Percentiles rank a stretch among this genome's conserved stretches.
These are phyloP conservation scores for Aspergillus hortae DNA, from an alignment of 2,329 filamentous ascomycete species.

Conservation along the genomic window DNA sequence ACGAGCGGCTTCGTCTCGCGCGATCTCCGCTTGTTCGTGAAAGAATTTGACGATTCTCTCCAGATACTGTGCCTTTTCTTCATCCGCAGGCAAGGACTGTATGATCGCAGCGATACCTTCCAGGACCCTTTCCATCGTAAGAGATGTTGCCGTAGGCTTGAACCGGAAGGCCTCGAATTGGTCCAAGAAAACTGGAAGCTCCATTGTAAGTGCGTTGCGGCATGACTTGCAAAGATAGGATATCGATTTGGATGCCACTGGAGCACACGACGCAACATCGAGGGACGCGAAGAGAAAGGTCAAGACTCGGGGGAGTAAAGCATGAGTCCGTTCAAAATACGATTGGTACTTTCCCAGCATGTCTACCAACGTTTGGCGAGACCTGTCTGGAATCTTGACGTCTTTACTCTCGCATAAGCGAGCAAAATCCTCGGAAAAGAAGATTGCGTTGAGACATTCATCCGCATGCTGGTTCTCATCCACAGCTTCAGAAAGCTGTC, in stretches of 20 bases:
- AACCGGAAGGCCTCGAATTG: constrained; percentile 39
- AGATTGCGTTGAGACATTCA: constrained; percentile 38
- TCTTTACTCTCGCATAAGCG: constrained; percentile 29
- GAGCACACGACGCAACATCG: constrained; percentile 38
- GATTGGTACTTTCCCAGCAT: constrained; percentile 43
- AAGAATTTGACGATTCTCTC: constrained; percentile 38
- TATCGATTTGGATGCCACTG: constrained; percentile 42
- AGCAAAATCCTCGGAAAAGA: constrained; percentile 36
- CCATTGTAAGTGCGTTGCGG: constrained; percentile 36
- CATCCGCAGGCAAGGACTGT: constrained; percentile 37
- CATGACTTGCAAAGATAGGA: constrained; percentile 43
- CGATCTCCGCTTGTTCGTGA: constrained; percentile 31
- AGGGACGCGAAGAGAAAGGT: constrained; percentile 46
- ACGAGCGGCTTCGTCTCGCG: constrained; percentile 27
- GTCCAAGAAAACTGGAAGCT: constrained; percentile 42
- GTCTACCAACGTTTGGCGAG: constrained; percentile 41
- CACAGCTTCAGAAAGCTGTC: constrained; percentile 43
- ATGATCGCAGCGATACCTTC: constrained; percentile 45
- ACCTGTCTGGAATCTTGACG: constrained; percentile 31
- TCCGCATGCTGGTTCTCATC: constrained; percentile 43
- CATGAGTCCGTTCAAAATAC: constrained; percentile 43
- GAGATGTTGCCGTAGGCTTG: constrained; percentile 33
- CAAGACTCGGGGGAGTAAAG: constrained; percentile 37
- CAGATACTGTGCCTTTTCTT: constrained; percentile 37
- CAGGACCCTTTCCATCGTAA: constrained; percentile 40